Conservation (phyloP, 352 stramenopile species). For the Globisporangium paroecandrum region DNA sequence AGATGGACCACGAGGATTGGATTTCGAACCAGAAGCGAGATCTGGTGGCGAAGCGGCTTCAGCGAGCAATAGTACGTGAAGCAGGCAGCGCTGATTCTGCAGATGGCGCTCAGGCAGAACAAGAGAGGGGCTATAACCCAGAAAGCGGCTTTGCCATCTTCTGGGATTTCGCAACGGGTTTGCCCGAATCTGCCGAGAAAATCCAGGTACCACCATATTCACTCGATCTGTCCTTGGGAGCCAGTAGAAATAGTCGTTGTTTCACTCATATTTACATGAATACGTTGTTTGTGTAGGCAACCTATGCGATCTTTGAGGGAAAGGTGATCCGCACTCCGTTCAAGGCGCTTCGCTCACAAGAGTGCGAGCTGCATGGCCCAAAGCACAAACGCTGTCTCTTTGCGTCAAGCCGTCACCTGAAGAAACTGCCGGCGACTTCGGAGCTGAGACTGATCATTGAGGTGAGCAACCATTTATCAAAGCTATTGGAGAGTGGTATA, state of each 20-base stretch:
- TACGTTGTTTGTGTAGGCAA: slow-evolving; percentile 25
- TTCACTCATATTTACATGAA: neutral
- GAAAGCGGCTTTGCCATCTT: slow-evolving; percentile 39
- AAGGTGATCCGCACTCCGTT: slow-evolving; percentile 36
- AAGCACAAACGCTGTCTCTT: slow-evolving; percentile 32
- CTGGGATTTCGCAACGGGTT: slow-evolving; percentile 41
- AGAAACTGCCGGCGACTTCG: slow-evolving; percentile 24
- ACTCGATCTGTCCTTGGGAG: too few relatives aligned
- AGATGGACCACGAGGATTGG: slow-evolving; percentile 46
- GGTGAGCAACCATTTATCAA: slow-evolving; percentile 15
- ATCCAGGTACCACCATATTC: slow-evolving; percentile 28
- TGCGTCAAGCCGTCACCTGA: slow-evolving; percentile 26
- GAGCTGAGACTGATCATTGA: slow-evolving; percentile 40
- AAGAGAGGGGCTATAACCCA: slow-evolving; percentile 23
- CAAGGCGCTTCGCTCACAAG: slow-evolving; percentile 32
- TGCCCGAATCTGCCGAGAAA: slow-evolving; percentile 22
- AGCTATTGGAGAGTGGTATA: neutral
- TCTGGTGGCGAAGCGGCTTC: slow-evolving; percentile 34
- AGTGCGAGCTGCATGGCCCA: slow-evolving; percentile 24
- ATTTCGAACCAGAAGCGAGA: slow-evolving; percentile 51
- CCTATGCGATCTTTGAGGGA: slow-evolving; percentile 45
- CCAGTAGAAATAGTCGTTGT: too few relatives aligned
- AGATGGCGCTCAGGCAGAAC: neutral
- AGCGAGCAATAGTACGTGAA: slow-evolving; percentile 33
- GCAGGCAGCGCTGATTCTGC: neutral